These are phyloP conservation scores for rapeseed (Brassica napus) DNA, from an alignment of 345 rosid genomes.

Conservation along the genomic window DNA sequence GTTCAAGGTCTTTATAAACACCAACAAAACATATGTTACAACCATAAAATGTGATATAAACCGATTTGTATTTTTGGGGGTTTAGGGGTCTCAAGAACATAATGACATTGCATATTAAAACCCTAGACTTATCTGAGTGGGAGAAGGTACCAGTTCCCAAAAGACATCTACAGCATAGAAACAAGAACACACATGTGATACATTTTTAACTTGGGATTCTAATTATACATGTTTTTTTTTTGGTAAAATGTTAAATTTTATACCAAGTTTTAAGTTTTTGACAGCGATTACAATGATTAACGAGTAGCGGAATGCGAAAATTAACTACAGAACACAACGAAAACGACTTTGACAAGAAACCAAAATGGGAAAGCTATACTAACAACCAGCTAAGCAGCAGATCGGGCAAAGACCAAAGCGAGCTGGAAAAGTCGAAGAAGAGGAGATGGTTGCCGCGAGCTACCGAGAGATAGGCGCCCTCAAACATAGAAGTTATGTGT, in stretches of 20 bases:
- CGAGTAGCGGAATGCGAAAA: no score
- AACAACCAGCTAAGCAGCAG: no score
- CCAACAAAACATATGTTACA: conserved; percentile 31
- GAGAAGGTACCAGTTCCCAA: conserved; percentile 78
- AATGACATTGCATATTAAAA: conserved; percentile 71
- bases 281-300: no score
- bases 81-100: conserved; percentile 89
- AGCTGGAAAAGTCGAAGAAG: no score
- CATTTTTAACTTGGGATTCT: neutral
- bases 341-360: no score
- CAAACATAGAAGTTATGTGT: no score
- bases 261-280: no score
- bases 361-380: no score
- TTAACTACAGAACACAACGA: no score
- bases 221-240: neutral
- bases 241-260: neutral
- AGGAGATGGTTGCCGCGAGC: no score
- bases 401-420: no score
- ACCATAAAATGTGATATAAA: conserved; percentile 8
- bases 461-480: no score
- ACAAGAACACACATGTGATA: neutral
- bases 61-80: neutral
- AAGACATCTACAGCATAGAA: conserved; percentile 48
- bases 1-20: conserved; percentile 60
- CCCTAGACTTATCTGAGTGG: conserved; percentile 82